These are phyloP conservation scores for Solanum peruvianum DNA, from an alignment of 257 asterid species.

Conservation along the genomic window DNA sequence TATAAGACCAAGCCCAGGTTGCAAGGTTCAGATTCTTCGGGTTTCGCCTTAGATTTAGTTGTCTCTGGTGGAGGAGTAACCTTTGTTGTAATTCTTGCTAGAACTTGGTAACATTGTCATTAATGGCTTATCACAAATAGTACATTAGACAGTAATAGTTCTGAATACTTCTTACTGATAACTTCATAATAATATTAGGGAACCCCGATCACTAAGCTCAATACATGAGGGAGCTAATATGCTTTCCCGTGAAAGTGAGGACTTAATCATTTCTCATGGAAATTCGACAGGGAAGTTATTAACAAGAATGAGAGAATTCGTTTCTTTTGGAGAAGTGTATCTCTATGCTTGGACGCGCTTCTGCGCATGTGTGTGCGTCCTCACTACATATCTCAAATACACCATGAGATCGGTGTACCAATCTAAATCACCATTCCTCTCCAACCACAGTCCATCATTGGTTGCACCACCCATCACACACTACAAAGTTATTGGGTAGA, in stretches of 20 bases:
- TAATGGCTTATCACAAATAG: background rate
- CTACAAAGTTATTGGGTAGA: background rate
- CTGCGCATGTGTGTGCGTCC: background rate
- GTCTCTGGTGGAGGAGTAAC: background rate
- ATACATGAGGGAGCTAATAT: background rate
- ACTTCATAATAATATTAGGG: background rate
- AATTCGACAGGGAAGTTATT: background rate
- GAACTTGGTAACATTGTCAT: background rate
- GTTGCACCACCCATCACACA: background rate
- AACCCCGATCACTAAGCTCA: background rate
- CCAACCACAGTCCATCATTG: background rate
- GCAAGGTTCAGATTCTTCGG: background rate
- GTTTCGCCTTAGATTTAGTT: background rate
- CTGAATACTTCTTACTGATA: background rate
- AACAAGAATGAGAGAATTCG: background rate
- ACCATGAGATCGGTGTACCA: background rate
- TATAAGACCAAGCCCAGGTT: background rate
- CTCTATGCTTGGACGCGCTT: background rate
- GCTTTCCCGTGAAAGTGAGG: background rate
- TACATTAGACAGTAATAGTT: background rate
- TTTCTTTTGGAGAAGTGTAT: background rate
- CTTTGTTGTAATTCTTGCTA: background rate
- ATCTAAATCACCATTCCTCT: background rate
- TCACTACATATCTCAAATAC: background rate
- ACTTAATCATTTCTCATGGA: background rate